Base-by-base conservation (phyloP, 1,284 basidiomycete species). In the Cryptococcus amylolentus region DNA sequence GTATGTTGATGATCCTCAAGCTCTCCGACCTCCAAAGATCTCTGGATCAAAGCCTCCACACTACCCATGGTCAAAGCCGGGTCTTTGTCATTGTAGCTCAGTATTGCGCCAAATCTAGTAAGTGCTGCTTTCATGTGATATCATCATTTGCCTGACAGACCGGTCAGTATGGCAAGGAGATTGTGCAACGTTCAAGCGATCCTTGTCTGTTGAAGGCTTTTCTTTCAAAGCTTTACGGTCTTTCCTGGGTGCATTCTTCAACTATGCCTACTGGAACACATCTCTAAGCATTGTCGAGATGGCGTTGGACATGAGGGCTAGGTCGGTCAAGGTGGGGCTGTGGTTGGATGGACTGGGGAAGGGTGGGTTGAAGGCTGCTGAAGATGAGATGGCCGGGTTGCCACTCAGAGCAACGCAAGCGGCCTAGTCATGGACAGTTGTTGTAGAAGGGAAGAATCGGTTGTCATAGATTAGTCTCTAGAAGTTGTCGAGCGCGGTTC, bases 71-170 rank as follows among this genome's bases (percentile, higher is more conserved):
- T 6, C 71, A 88, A 83, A 80, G 86, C 58, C 87, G 93, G 12
- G 85, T 96, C 68, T 98, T 97, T 75, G 75, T 98, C 41, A 89
- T 98, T 58, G 88, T 89, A 6, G 93, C 93, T 0, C 88, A 91
- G 66, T 96, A 91, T 76, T 98, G 95, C 74, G 83, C 87, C 48
- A 43, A 66, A 56, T 70, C 73, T 14, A 64, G 70, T 69, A 28
- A 54, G 69, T 66, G 2, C 7, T 16, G 13, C 31, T 31, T 28
- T 35, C 20, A 39, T 14, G 20, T 16, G 14, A 1, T 44, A 5
- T 27, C 14, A 9, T 10, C 12, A 26, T 7, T 31, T 43, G 10
- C 23, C 13, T 31, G n/a, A 41, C 18, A 38, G 38, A 5, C 39
- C 35, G 13, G 39, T 86, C 92, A 40, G 88, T 93, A 2, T 96